These are phyloP conservation scores for Ophiocordyceps robertsii DNA, from an alignment of 2,329 filamentous ascomycete genomes.

Conservation along the genomic window DNA sequence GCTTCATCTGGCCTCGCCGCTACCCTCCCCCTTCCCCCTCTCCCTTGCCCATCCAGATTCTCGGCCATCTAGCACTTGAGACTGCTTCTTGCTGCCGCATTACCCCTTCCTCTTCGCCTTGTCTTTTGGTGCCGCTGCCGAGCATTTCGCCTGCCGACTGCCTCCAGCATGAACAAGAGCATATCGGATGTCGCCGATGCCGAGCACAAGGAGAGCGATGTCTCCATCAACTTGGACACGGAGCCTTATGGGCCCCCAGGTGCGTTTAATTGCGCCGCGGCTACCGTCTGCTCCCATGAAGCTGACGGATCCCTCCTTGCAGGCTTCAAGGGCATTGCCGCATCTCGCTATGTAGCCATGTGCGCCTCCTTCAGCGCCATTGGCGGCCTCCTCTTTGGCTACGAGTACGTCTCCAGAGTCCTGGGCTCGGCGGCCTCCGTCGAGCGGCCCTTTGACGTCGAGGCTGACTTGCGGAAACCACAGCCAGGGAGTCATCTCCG, in stretches of 20 bases:
- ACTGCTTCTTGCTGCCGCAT: no score
- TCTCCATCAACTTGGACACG: constrained; percentile 5
- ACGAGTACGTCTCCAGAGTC: constrained; percentile 7
- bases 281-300: no score
- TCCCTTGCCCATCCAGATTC: no score
- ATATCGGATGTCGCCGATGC: constrained; percentile 5
- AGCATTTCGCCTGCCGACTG: not conserved
- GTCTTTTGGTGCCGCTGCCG: no score
- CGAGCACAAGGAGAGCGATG: constrained; percentile 10
- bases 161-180: constrained; percentile 5
- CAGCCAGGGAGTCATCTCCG: constrained; percentile 25
- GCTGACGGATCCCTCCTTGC: not conserved
- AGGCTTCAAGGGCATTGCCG: constrained; percentile 18
- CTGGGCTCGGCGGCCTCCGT: not conserved
- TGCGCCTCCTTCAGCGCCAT: constrained; percentile 20
- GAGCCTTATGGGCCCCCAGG: constrained; percentile 12
- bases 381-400: constrained; percentile 25
- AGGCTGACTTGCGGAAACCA: not conserved
- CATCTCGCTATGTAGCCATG: constrained; percentile 17
- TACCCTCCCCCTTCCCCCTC: no score
- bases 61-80: no score
- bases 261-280: no score
- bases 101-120: no score
- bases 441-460: not conserved
- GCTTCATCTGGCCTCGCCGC: no score